Base-by-base conservation (phyloP, 2,329 filamentous ascomycete genomes). In the Aspergillus sp. region DNA sequence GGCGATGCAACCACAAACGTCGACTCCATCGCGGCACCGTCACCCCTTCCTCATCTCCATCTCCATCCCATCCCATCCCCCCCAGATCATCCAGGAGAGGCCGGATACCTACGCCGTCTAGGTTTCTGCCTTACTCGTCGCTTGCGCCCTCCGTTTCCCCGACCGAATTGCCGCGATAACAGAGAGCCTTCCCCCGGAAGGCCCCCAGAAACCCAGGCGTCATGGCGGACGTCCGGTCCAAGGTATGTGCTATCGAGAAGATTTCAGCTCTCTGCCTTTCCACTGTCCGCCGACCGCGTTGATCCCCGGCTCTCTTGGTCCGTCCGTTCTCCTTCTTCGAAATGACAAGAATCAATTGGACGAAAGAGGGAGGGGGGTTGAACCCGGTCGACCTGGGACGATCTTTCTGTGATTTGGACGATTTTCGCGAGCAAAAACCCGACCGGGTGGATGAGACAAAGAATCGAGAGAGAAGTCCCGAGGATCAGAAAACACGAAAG, bases 191-290 rank as follows among this genome's bases (percentile, higher is more conserved):
- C 78, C 74, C 64, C 69, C 73, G 78, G 80, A 81, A 81, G 80
- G 79, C 78, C 73, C 51, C 74, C 70, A 69, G 71, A 76, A 71
- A 71, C 71, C 72, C 74, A 77, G 79, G 73, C 79, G 78, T 80
- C 77, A 82, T 81, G 80, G 69, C 76, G 70, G 80, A 81, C 77
- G 78, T 82, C 75, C 79, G 79, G 77, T 81, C 78, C 69, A 81
- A 81, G 79, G 80, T 82, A 76, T 69, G 78, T 67, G 55, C 52
- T 24, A 57, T 46, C 52, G 20, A 42, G 49, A 51, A 50, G 26
- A 39, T 22, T 18, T 18, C 46, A 54, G 24, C 45, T 39, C 45
- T 39, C 45, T 39, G 39, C 24, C 49, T 61, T 50, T 16, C 26
- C 53, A 56, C 54, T 59, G 14, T 60, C 18, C 18, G 20, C 18